Evolutionary conservation across 805 yeast genomes (phyloP).

Genomic region (Pichia membranifaciens): DNA sequence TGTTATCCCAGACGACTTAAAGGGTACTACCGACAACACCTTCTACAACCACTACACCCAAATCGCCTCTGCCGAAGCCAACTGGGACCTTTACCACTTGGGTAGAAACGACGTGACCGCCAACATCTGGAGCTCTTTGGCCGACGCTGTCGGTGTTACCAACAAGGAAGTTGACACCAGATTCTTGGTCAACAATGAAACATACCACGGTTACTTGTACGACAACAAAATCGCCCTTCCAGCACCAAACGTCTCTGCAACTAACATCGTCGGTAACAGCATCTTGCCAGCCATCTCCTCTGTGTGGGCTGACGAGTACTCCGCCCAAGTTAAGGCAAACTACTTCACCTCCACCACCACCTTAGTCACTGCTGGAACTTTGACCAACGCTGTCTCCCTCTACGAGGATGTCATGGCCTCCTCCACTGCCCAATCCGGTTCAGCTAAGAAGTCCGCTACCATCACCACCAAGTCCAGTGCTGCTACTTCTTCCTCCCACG

Average conservation of each 20-base stretch:
- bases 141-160: slow-evolving; percentile 30
- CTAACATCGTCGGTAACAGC: slow-evolving; percentile 31
- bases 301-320: slow-evolving; percentile 29
- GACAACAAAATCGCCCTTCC: slow-evolving; percentile 28
- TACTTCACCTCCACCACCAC: slow-evolving; percentile 33
- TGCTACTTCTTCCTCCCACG: background rate
- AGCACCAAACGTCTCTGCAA: slow-evolving; percentile 34
- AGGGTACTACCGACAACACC: slow-evolving; percentile 41
- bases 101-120: slow-evolving; percentile 49
- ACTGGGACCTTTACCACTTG: slow-evolving; percentile 44
- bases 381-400: slow-evolving; percentile 12
- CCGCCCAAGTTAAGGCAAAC: slow-evolving; percentile 22
- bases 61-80: slow-evolving; percentile 43
- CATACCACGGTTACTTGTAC: slow-evolving; percentile 30
- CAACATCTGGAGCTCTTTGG: slow-evolving; percentile 40
- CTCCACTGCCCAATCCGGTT: background rate
- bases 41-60: slow-evolving; percentile 50
- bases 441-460: slow-evolving; percentile 9
- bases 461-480: background rate
- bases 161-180: slow-evolving; percentile 32
- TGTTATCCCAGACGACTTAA: slow-evolving; percentile 34
- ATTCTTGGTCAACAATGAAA: slow-evolving; percentile 29
- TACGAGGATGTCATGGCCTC: background rate
- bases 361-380: slow-evolving; percentile 19
- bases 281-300: slow-evolving; percentile 29